Evolutionary conservation across 1,284 basidiomycete genomes (phyloP).

Genomic region (Xerocomus minutiporus): DNA sequence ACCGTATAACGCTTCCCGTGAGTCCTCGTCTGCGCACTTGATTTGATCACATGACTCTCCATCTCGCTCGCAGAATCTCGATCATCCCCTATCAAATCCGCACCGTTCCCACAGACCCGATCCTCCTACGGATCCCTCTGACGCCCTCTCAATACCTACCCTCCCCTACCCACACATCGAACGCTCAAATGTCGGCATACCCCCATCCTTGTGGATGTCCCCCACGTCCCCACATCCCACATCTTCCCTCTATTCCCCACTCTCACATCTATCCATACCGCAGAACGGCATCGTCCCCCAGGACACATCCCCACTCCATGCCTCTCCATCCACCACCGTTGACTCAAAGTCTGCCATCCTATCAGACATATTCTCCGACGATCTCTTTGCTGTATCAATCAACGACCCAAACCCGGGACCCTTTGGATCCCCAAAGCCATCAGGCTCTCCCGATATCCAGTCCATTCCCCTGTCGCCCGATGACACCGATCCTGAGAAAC

Average conservation of each 20-base stretch:
- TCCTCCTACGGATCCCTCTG: conserved; percentile 3
- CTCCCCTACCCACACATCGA: conserved; percentile 39
- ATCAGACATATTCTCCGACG: conserved; percentile 68
- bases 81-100: conserved; percentile 18
- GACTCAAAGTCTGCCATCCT: conserved; percentile 58
- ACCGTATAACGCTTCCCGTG: conserved; percentile 16
- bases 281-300: conserved; percentile 33
- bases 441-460: conserved; percentile 65
- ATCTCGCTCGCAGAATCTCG: conserved; percentile 19
- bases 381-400: conserved; percentile 48
- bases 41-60: conserved; percentile 2
- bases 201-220: conserved; percentile 80
- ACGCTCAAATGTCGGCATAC: conserved; percentile 52
- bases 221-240: conserved; percentile 49
- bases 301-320: conserved; percentile 34
- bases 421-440: conserved; percentile 58
- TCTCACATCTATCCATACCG: conserved; percentile 33
- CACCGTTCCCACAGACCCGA: conserved; percentile 16
- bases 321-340: conserved; percentile 41
- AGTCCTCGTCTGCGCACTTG: neutral
- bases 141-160: conserved; percentile 18
- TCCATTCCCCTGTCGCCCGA: conserved; percentile 33
- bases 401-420: conserved; percentile 43
- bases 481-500: conserved; percentile 56
- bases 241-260: conserved; percentile 36